Base-by-base conservation (phyloP, 192 early-diverging fungal genomes). In the Backusella westeae region DNA sequence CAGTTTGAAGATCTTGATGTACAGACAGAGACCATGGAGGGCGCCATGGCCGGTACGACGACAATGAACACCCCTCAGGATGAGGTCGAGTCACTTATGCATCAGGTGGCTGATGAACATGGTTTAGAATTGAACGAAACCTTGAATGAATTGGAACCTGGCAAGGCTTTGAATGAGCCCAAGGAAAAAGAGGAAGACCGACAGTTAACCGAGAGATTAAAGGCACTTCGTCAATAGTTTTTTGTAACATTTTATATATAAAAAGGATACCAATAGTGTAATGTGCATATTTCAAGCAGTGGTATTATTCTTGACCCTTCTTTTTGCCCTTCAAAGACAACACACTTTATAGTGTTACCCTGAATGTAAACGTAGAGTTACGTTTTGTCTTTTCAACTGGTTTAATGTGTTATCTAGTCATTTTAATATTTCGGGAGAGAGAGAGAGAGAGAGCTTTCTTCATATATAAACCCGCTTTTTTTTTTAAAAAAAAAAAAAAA, bases 1-100 rank as follows among this genome's bases (percentile, higher is more conserved):
- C 96, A 97, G 83, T 96, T 97, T 80, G 97, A 98, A 78, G 93
- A 98, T 80, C 79, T 98, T 59, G 96, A 98, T 82, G 94, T 98
- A 29, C 95, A 97, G 82, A 94, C 97, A 7, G 86, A 91, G 78
- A 96, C 96, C 85, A 97, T 98, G 97, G 96, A 97, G 75, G 90
- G 87, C 41, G 86, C 95, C 6, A 97, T 98, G 88, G 90, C 90
- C 19, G 90, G 91, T 42, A 91, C 94, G n/a, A 95, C 94, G 1
- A 87, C 96, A 15, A 73, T 93, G 83, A 83, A 93, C 19, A 96
- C 93, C 77, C 96, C 96, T 17, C 93, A 92, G 82, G 89, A 92
- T 70, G 94, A 98, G 76, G 92, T 97, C 23, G 96, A 98, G 72
- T 86, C 88, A 67, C 88, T 98, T 53, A 95, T 97, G 91, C 95